Conservation (phyloP, 805 yeast genomes). For the Hanseniaspora vineae region DNA sequence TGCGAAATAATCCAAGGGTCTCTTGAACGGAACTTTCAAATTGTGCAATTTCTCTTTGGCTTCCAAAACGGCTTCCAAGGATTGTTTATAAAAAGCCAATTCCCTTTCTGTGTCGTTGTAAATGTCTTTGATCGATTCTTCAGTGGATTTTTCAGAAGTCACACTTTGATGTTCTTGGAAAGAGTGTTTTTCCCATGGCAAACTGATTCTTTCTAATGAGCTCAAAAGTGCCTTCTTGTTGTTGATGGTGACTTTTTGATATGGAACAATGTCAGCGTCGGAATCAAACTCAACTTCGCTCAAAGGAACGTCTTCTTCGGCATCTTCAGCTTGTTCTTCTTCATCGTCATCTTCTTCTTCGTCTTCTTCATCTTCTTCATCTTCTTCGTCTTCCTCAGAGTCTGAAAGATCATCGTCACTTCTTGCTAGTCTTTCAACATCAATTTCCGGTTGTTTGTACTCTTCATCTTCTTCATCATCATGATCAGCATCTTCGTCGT, state of each 20-base stretch:
- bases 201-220: conserved; percentile 49
- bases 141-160: conserved; percentile 47
- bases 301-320: conserved; percentile 71
- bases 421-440: conserved; percentile 41
- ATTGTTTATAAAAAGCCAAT: conserved; percentile 89
- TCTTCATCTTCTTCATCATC: conserved; percentile 35
- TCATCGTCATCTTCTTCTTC: conserved; percentile 35
- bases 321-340: conserved; percentile 48
- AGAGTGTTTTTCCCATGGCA: conserved; percentile 46
- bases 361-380: conserved; percentile 24
- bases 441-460: conserved; percentile 33
- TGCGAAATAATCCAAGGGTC: conserved; percentile 94
- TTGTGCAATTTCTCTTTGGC: conserved; percentile 56
- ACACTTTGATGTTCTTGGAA: conserved; percentile 79
- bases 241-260: conserved; percentile 79
- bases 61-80: conserved; percentile 65
- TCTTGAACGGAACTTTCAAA: conserved; percentile 72
- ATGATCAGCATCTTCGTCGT: conserved; percentile 31
- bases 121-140: conserved; percentile 63
- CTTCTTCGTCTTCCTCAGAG: conserved; percentile 27
- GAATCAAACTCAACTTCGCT: conserved; percentile 89
- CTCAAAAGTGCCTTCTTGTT: conserved; percentile 74
- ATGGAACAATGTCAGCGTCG: conserved; percentile 89
- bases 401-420: conserved; percentile 34
- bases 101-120: conserved; percentile 95